Base-by-base conservation (phyloP, 441 rosid species). In the Gossypium trilobum region DNA sequence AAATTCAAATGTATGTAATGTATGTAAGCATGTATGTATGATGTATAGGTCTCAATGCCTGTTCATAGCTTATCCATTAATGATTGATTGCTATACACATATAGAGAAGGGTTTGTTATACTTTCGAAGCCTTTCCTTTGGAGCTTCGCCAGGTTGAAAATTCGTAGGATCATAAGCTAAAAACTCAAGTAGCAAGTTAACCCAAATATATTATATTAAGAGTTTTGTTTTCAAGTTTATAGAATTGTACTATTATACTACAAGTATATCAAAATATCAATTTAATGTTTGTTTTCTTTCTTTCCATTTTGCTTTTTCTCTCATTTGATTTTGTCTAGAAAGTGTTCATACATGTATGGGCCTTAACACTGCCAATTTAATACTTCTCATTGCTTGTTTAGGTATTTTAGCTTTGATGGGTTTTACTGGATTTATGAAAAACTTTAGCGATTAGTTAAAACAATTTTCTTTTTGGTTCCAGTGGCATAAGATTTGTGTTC, bases 21-120 rank as follows among this genome's bases (percentile, higher is more conserved):
- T 54, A 3, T 86, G 88, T 57, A 23, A 20, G 5, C 1, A 17
- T 54, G 23, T 54, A 3, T 86, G 88, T 57, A 23, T 56, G 5
- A 22, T 57, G 62, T 85, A 85, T 77, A 85, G 86, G 72, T 68
- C 67, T 42, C 48, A 0, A 10, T 31, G 73, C 75, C 70, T 68
- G 69, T 77, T 65, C 70, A n/a, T 5, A 65, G 20, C 10, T 10
- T 13, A n/a, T 23, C 39, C n/a, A 33, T 46, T 44, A 2, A 66
- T 25, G 42, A 44, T 36, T 17, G 50, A 31, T 2, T 44, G 61
- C 57, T 52, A 5, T 52, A 86, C 84, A 86, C 85, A 78, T 84
- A 5, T 17, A 52, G 23, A 82, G 74, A 13, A 31, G 16, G 57
- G 58, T 9, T 42, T 7, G 23, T 44, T 20, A 22, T 16, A 51